Evolutionary conservation across 257 asterid species (phyloP).

Genomic region (Eustoma russellianum): DNA sequence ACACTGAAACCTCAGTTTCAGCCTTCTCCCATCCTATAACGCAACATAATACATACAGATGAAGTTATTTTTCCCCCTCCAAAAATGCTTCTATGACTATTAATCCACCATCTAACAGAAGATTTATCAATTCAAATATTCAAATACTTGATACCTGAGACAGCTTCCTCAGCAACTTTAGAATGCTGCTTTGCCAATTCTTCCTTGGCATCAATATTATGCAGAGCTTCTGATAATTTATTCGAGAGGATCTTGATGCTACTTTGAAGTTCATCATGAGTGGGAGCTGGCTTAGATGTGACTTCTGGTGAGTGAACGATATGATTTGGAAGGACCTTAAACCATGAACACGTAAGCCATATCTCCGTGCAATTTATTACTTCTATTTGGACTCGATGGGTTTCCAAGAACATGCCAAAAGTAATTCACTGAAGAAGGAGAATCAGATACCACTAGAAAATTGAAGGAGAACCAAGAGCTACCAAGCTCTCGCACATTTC

Average conservation of each 20-base stretch:
- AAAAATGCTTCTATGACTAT: no score
- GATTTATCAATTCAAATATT: no score
- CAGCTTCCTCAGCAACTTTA: slow-evolving; percentile 97
- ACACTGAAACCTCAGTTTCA: slow-evolving; percentile 57
- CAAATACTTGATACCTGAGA: slow-evolving; percentile 44
- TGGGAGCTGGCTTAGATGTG: slow-evolving; percentile 54
- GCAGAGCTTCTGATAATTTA: slow-evolving; percentile 71
- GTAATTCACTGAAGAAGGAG: no score
- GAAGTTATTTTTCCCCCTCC: no score
- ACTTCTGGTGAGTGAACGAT: slow-evolving; percentile 72
- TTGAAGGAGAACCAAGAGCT: no score
- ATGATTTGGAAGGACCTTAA: slow-evolving; percentile 34
- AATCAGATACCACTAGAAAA: no score
- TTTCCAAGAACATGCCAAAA: no score
- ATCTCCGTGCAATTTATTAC: no score
- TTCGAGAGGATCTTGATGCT: slow-evolving; percentile 40
- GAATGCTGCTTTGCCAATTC: slow-evolving; percentile 85
- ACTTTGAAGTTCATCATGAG: slow-evolving; percentile 35
- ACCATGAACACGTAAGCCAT: no score
- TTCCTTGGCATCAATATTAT: slow-evolving; percentile 61
- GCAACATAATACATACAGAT: no score
- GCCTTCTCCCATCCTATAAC: slow-evolving; percentile 89
- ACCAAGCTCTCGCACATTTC: no score
- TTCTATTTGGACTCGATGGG: slow-evolving; percentile 6
- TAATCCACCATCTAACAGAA: no score